phyloP scores from a whole-genome alignment of 78 protist genomes.

The Trichosphaerium sp. region DNA sequence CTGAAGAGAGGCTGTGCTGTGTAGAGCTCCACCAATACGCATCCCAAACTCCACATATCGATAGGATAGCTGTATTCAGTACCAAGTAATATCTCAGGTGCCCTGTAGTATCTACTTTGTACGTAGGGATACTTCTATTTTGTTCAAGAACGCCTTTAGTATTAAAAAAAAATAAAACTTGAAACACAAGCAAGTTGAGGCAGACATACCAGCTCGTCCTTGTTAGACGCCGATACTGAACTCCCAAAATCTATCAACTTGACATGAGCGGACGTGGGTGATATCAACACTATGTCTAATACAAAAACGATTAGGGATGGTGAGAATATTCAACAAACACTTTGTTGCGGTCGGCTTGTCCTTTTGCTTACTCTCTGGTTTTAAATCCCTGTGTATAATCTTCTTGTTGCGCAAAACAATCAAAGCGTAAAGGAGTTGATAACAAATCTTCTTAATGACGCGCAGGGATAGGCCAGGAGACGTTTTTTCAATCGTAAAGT shows the following conservation, averaged over 20 bases:
- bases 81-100: slow-evolving; percentile 85
- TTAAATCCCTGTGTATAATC: slow-evolving; percentile 93
- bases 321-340: not conserved
- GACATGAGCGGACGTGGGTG: no score
- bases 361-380: slow-evolving; percentile 80
- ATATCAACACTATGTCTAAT: no score
- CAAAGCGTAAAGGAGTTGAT: slow-evolving; percentile 68
- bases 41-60: slow-evolving; percentile 87
- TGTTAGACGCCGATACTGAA: no score
- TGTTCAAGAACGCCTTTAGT: no score
- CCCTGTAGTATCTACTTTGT: slow-evolving; percentile 87
- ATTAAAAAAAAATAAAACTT: no score
- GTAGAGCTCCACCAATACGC: slow-evolving; percentile 90
- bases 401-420: slow-evolving; percentile 42
- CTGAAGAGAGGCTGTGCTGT: slow-evolving; percentile 67
- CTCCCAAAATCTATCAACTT: no score
- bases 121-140: slow-evolving; percentile 72
- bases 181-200: no score
- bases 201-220: no score
- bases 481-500: slow-evolving; percentile 47
- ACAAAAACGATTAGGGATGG: no score
- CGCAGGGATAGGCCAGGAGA: slow-evolving; percentile 79
- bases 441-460: slow-evolving; percentile 71
- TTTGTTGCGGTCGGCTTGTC: not conserved
- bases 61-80: slow-evolving; percentile 59